A percentile compares a stretch with the other conserved stretches of the same genome.
Conservation (phyloP, 2,329 filamentous ascomycete species). For the Huntiella bhutanensis region DNA sequence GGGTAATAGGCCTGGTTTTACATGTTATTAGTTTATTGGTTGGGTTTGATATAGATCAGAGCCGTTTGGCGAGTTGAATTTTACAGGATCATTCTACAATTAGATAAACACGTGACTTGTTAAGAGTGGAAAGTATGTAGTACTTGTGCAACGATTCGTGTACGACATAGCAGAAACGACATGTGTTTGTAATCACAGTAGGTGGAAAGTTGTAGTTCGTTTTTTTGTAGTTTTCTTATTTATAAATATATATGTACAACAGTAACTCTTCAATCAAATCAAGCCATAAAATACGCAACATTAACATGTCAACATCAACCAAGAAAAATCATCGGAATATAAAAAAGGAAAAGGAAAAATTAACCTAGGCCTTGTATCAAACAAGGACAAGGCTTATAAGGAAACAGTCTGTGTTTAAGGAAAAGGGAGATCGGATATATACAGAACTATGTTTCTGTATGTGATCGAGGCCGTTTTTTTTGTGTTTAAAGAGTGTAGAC, state of each 20-base stretch:
- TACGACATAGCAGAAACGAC: neutral
- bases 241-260: neutral
- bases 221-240: neutral
- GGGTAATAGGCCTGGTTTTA: neutral
- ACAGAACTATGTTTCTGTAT: neutral
- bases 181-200: neutral
- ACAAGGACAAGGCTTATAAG: neutral
- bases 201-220: too few species aligned
- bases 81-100: too few species aligned
- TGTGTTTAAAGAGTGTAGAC: neutral
- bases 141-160: too few species aligned
- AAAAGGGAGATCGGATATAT: neutral
- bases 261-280: slow-evolving; percentile 1
- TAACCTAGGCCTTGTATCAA: neutral
- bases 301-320: neutral
- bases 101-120: neutral
- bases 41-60: neutral
- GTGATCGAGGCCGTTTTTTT: too few species aligned
- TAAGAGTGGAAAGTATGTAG: neutral
- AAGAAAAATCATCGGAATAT: neutral
- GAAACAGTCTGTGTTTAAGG: neutral
- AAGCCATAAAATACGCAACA: neutral
- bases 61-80: too few species aligned
- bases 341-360: slow-evolving; percentile 1
- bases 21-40: slow-evolving; percentile 1